These are phyloP conservation scores for Dispira simplex DNA, from an alignment of 192 early-diverging fungal species.

Conservation along the genomic window DNA sequence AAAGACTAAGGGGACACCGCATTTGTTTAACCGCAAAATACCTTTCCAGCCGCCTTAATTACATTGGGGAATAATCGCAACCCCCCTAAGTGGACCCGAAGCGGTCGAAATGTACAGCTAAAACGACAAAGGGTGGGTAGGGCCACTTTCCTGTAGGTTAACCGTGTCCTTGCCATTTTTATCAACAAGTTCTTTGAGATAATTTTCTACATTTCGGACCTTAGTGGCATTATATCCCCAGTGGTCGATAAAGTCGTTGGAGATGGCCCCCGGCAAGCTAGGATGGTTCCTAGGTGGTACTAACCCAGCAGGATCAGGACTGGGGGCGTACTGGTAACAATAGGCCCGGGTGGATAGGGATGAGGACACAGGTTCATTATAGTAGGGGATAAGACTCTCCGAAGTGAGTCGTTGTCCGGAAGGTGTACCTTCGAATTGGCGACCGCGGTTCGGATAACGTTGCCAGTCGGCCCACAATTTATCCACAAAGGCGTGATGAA, in stretches of 20 bases:
- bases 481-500: constrained; percentile 35
- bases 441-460: background rate
- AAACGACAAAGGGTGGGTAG: too few relatives aligned
- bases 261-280: too few relatives aligned
- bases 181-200: background rate
- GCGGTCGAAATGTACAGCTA: too few relatives aligned
- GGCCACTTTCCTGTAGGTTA: too few relatives aligned
- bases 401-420: background rate
- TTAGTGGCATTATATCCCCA: background rate
- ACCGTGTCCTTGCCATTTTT: too few relatives aligned
- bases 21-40: too few relatives aligned
- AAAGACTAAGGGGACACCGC: too few relatives aligned
- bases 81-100: too few relatives aligned
- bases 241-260: background rate
- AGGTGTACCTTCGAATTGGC: background rate
- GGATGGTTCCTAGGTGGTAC: too few relatives aligned
- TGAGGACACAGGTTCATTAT: background rate
- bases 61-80: too few relatives aligned
- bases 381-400: background rate
- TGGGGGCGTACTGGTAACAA: background rate
- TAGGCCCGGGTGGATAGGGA: background rate
- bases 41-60: too few relatives aligned
- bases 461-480: constrained; percentile 37
- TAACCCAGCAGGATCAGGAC: too few relatives aligned
- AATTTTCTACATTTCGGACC: background rate